Evolutionary conservation across 371 early-diverging fungal genomes (phyloP), one percentile per base, ranked within the genome.

Genomic region (Smittium culicis): DNA sequence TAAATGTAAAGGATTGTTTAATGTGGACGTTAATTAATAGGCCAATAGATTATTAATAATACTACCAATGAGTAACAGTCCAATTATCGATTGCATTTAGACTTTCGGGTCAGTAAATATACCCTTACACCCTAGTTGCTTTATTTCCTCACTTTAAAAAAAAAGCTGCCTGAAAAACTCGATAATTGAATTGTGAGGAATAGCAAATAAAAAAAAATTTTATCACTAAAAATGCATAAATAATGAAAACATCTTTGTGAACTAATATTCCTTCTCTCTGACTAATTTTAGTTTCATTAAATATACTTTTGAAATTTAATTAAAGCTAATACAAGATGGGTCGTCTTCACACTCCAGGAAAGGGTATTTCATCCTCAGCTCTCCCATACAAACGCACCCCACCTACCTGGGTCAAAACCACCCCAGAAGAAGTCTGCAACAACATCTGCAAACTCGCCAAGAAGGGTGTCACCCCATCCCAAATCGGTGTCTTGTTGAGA

Each of bases 401-500:
- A 71, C 92, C 99, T 72, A 88, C 94, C 71, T 99, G 96, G 97
- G 82, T 97, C 79, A 96, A 95, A 86, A 88, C 92, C 80, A 83
- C 93, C 68, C 81, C 93, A 68, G 92, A 92, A 70, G 99, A 99
- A 78, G 96, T 99, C 74, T 87, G 92, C 82, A 93, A 96, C 71
- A 88, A 90, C 79, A 98, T 99, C 82, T 89, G 92, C 86, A 96
- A 95, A 85, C 86, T 93, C 73, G 98, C 99, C 80, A 98, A 95
- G 89, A 99, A 99, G 93, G 99, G 99, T 83, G 79, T 93, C 72
- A 87, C 93, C 71, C 95, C 99, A 67, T 96, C 99, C 72, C 94
- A 95, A 83, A 99, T 99, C 81, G 99, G 99, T 89, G 94, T 93
- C 66, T 77, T 89, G 68, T 92, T 99, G 74, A 88, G 99, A 84